Percentiles rank a stretch among this genome's conserved stretches.
Evolutionary conservation across 805 yeast genomes (phyloP).

Genomic region (Wickerhamomyces sydowiorum): DNA sequence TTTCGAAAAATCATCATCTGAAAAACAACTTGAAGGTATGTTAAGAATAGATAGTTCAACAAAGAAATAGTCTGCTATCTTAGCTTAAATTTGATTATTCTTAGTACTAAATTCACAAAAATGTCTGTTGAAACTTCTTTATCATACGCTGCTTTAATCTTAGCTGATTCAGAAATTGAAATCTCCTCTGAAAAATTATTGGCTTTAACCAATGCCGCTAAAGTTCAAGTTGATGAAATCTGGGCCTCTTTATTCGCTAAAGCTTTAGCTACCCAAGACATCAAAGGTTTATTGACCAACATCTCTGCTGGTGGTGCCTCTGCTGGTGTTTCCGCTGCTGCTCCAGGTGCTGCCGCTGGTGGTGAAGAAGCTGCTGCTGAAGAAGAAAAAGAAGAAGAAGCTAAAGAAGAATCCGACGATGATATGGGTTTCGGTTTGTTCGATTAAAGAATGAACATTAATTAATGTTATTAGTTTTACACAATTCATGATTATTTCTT

Average conservation of each 20-base stretch:
- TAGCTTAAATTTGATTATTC: slow-evolving; percentile 27
- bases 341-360: slow-evolving; percentile 55
- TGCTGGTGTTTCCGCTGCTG: slow-evolving; percentile 64
- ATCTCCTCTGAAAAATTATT: slow-evolving; percentile 79
- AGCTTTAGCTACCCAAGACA: slow-evolving; percentile 80
- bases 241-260: slow-evolving; percentile 88
- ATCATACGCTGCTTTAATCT: slow-evolving; percentile 90
- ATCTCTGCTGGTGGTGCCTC: slow-evolving; percentile 71
- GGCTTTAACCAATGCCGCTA: slow-evolving; percentile 76
- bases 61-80: slow-evolving; percentile 27
- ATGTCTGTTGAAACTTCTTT: slow-evolving; percentile 78
- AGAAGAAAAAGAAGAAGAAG: slow-evolving; percentile 47
- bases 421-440: slow-evolving; percentile 96
- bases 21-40: neutral
- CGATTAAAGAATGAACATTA: slow-evolving; percentile 46
- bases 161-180: slow-evolving; percentile 89
- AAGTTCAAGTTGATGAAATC: slow-evolving; percentile 72
- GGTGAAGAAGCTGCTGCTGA: slow-evolving; percentile 62
- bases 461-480: neutral
- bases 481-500: neutral
- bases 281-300: slow-evolving; percentile 71
- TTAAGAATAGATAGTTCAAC: neutral
- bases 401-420: slow-evolving; percentile 56
- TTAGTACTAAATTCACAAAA: slow-evolving; percentile 17
- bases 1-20: neutral